phyloP scores from a whole-genome alignment of 495 filamentous ascomycete species.

The Penicillium macrosclerotiorum region DNA sequence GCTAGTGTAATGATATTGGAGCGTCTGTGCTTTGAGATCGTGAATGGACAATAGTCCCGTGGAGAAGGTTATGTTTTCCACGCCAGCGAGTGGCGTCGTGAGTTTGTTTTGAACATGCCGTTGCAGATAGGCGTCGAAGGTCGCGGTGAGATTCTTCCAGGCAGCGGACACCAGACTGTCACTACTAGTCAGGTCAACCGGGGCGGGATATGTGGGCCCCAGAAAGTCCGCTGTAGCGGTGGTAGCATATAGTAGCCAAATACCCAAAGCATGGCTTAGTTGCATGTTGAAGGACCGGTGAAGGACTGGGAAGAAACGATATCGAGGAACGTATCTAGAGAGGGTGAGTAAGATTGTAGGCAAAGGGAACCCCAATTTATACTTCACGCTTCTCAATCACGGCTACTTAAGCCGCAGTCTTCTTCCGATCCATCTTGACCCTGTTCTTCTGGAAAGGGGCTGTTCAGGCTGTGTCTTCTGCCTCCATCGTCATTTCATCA shows the following conservation, averaged over 20 bases:
- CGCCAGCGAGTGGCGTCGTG: background rate
- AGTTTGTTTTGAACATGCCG: background rate
- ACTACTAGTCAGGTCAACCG: background rate
- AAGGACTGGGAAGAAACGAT: no score
- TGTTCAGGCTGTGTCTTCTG: no score
- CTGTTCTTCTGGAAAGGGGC: no score
- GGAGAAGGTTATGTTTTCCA: conserved; percentile 2
- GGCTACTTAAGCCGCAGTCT: no score
- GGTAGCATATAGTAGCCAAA: background rate
- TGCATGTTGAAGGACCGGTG: background rate
- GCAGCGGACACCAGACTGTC: background rate
- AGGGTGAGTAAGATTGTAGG: no score
- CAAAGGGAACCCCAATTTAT: no score
- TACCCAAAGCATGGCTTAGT: background rate
- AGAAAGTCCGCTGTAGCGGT: background rate
- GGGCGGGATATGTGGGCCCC: background rate
- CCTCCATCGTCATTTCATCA: no score
- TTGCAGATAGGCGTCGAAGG: background rate
- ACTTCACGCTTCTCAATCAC: no score
- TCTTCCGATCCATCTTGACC: no score
- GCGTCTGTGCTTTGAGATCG: background rate
- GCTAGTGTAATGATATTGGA: conserved; percentile 1
- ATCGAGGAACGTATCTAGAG: no score
- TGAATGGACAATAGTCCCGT: conserved; percentile 1
- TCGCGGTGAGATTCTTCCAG: background rate